Evolutionary conservation across 306 rosid genomes (phyloP), one percentile per base, ranked within the genome.

Genomic region (Quercus engelmannii): DNA sequence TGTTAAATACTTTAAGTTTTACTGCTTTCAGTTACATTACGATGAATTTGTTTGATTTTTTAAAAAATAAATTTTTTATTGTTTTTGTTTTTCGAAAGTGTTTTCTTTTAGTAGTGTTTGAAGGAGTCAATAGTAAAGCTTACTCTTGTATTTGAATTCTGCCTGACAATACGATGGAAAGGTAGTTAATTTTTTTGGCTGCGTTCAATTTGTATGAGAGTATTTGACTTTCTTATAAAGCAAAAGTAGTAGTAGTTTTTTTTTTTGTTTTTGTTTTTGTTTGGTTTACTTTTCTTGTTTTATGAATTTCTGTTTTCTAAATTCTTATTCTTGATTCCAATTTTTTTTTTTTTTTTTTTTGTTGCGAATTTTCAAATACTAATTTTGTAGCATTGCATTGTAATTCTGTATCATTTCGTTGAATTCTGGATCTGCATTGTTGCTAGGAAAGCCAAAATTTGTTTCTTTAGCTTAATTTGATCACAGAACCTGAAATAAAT

Each of bases 401-500:
- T 78, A 61, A 72, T 67, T 35, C 1, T 13, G 17, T 12, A 49
- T 49, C 64, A 1, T 69, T 58, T 23, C 9, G 75, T 63, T 76
- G 21, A 33, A 73, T 49, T 82, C 41, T n/a, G 68, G 74, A 74
- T 71, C 81, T 76, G 58, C 89, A 83, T 90, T 83, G 56, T 78
- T 78, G 54, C 26, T 43, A 21, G 77, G 74, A 62, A 70, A 80
- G 23, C 26, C 55, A 41, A 59, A 30, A 3, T 26, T 20, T 33
- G 1, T 67, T 35, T 67, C 19, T 46, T 19, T 19, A 14, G n/a
- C 7, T 67, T 67, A 8, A 33, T 67, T 19, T 67, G 23, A 19
- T 33, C n/a, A 35, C 26, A 9, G 20, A 33, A 18, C 72, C 19
- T 19, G 52, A 67, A 65, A 67, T 67, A 33, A 21, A 33, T 67